Conservation (phyloP, 371 early-diverging fungal species). For the Chytridiales sp. region DNA sequence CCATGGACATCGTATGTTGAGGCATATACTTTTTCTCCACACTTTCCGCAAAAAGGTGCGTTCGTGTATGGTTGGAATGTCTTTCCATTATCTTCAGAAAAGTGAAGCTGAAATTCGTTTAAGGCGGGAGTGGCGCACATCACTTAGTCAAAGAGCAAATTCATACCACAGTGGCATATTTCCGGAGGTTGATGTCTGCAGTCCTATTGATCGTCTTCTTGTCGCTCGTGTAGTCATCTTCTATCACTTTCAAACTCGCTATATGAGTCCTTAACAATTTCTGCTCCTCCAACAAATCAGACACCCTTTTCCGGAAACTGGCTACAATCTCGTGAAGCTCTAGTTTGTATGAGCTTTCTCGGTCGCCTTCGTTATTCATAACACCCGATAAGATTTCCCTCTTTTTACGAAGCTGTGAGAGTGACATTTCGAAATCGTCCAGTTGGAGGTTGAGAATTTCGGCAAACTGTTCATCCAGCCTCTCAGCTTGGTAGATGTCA, state of each 20-base stretch:
- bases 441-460: constrained; percentile 46
- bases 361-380: constrained; percentile 22
- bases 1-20: not conserved
- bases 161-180: constrained; percentile 36
- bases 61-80: constrained; percentile 26
- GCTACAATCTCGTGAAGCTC: constrained; percentile 40
- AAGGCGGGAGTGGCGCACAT: not conserved
- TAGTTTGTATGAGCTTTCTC: constrained; percentile 35
- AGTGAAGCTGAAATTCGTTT: constrained; percentile 25
- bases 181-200: constrained; percentile 36
- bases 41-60: constrained; percentile 39
- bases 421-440: constrained; percentile 48
- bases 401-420: constrained; percentile 42
- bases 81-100: constrained; percentile 36
- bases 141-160: not conserved
- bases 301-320: constrained; percentile 34
- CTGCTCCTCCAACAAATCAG: constrained; percentile 43
- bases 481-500: constrained; percentile 44
- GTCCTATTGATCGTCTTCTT: constrained; percentile 30
- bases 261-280: constrained; percentile 33
- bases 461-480: constrained; percentile 45
- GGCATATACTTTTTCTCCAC: constrained; percentile 36
- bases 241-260: constrained; percentile 25
- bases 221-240: constrained; percentile 25
- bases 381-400: constrained; percentile 38